Evolutionary conservation across 1,284 basidiomycete genomes (phyloP).

Genomic region (Papiliotrema fonsecae): DNA sequence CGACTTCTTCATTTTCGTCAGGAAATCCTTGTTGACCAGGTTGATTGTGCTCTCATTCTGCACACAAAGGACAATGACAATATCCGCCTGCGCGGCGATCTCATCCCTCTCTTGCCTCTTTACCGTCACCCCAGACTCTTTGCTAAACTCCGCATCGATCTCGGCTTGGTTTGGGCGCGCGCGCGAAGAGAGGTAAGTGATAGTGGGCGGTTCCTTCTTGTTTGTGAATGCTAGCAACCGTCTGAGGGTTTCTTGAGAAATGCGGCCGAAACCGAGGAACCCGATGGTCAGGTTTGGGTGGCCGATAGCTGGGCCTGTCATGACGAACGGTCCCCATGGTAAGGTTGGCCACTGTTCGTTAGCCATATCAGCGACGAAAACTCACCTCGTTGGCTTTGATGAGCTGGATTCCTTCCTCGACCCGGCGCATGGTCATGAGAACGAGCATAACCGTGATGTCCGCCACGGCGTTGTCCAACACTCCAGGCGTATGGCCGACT

Average conservation of each 20-base stretch:
- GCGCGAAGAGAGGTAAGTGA: constrained; percentile 38
- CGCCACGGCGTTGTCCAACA: constrained; percentile 79
- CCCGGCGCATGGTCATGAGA: constrained; percentile 82
- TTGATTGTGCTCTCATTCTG: constrained; percentile 69
- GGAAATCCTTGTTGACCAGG: constrained; percentile 65
- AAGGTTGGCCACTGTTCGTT: constrained; percentile 55
- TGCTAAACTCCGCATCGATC: constrained; percentile 56
- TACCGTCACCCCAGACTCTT: constrained; percentile 55
- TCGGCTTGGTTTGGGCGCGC: constrained; percentile 41
- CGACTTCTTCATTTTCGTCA: constrained; percentile 77
- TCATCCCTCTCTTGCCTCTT: constrained; percentile 60
- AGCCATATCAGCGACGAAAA: constrained; percentile 3
- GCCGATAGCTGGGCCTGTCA: constrained; percentile 50
- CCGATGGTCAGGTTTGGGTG: constrained; percentile 61
- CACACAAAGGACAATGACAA: constrained; percentile 77
- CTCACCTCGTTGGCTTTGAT: constrained; percentile 65
- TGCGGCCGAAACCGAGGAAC: constrained; percentile 91
- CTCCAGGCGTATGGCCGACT: constrained; percentile 86
- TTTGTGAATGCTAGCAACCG: constrained; percentile 71
- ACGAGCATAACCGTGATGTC: constrained; percentile 82
- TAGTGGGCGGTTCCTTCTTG: constrained; percentile 25
- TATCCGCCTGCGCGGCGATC: constrained; percentile 69
- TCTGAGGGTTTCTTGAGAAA: constrained; percentile 70
- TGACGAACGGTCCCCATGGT: constrained; percentile 68
- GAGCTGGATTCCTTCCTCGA: constrained; percentile 59